Evolutionary conservation across 345 rosid genomes (phyloP), one percentile per base, ranked within the genome.

Genomic region (Aegle marmelos): DNA sequence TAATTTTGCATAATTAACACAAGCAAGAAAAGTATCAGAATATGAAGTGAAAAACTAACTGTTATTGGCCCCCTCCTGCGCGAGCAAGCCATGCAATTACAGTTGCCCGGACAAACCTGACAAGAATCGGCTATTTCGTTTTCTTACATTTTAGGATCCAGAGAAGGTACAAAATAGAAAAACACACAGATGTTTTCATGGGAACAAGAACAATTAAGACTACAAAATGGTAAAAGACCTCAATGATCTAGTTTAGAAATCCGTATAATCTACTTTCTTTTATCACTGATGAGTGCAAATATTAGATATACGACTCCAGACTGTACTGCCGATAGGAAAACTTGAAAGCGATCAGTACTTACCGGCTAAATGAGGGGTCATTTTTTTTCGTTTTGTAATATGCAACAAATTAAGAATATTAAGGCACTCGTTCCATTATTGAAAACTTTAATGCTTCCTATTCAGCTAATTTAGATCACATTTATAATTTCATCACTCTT

Each of bases 1-100:
- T 53, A 39, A 39, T 39, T 10, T 16, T 56, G 37, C 22, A 25
- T 30, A 16, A 54, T 6, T n/a, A 41, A 25, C 7, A 37, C 25
- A 70, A 34, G 10, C 5, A 22, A 59, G 9, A 37, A 17, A 75
- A 16, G 19, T 17, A 21, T 36, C 25, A n/a, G 59, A 24, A 67
- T 60, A 57, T 33, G 37, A 83, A 27, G 59, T 48, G 37, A 25
- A 76, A 74, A 77, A 79, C 83, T 48, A 50, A 90, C 91, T 10
- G 82, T 31, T 13, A 65, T 22, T 21, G 70, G 67, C 7, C 76
- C 70, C 74, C 82, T 83, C 33, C 77, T 69, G 27, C 90, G 91
- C 83, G 91, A 81, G 84, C 97, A 93, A 4, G 90, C 74, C 81
- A 84, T 87, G 80, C 95, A 90, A 72, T 88, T 88, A 87, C 94